phyloP scores from a whole-genome alignment of 2,329 filamentous ascomycete genomes.

The Arachnopeziza araneosa region DNA sequence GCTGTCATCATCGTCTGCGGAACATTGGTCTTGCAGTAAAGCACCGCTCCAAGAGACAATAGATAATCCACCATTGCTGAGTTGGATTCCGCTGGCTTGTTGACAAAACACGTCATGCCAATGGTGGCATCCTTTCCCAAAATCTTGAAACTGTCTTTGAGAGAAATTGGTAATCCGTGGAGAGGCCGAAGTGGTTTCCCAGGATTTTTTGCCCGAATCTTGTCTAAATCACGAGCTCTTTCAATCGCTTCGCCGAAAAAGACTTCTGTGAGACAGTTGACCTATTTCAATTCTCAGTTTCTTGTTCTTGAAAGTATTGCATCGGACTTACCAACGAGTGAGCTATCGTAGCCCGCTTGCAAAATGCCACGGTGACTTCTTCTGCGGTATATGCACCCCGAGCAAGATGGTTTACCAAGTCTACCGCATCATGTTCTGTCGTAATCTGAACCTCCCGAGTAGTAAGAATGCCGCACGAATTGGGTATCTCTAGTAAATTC shows the following conservation, averaged over 20 bases:
- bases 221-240: slow-evolving; percentile 39
- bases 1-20: slow-evolving; percentile 47
- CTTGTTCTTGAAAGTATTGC: not conserved
- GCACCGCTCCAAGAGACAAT: slow-evolving; percentile 53
- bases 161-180: slow-evolving; percentile 50
- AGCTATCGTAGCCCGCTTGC: not conserved
- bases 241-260: slow-evolving; percentile 42
- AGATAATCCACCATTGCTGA: slow-evolving; percentile 46
- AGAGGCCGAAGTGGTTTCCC: slow-evolving; percentile 46
- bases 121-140: slow-evolving; percentile 42
- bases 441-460: not conserved
- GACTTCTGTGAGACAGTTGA: slow-evolving; percentile 38
- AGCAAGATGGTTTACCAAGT: not conserved
- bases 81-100: slow-evolving; percentile 38
- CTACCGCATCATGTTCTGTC: not conserved
- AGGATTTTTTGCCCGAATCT: slow-evolving; percentile 4
- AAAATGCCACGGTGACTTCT: not conserved
- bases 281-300: slow-evolving; percentile 33
- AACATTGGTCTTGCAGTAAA: slow-evolving; percentile 63
- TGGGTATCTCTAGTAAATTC: not conserved
- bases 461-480: not conserved
- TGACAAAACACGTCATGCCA: slow-evolving; percentile 49
- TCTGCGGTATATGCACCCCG: not conserved
- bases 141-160: slow-evolving; percentile 56
- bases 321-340: not conserved